These are phyloP conservation scores for Wickerhamomyces ciferrii DNA, from an alignment of 805 yeast genomes.

Conservation along the genomic window DNA sequence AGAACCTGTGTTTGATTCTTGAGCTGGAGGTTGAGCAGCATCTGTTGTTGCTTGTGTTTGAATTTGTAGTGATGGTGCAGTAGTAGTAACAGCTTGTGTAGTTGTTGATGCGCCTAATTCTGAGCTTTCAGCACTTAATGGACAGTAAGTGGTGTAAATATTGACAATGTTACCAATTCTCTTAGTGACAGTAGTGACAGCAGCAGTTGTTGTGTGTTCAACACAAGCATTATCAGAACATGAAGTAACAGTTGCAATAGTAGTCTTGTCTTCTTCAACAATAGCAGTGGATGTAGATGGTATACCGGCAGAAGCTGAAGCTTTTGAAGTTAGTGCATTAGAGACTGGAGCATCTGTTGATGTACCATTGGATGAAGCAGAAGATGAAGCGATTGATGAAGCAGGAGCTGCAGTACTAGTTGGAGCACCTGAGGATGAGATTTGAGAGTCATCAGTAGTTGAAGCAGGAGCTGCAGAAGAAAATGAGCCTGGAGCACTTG, in stretches of 20 bases:
- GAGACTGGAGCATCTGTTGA: background rate
- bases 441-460: background rate
- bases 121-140: constrained; percentile 15
- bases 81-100: background rate
- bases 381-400: background rate
- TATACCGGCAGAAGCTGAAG: background rate
- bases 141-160: constrained; percentile 30
- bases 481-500: background rate
- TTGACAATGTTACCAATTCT: constrained; percentile 25
- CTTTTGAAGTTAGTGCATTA: too few species aligned
- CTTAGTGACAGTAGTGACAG: constrained; percentile 13
- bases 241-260: constrained; percentile 3
- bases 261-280: constrained; percentile 1
- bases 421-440: background rate
- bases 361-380: background rate
- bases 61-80: background rate
- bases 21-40: background rate
- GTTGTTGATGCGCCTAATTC: background rate
- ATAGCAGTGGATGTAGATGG: constrained; percentile 6
- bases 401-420: background rate
- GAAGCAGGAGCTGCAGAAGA: background rate
- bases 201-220: constrained; percentile 18
- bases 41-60: background rate
- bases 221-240: constrained; percentile 19
- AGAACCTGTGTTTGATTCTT: background rate